Evolutionary conservation across 2,329 filamentous ascomycete genomes (phyloP).

Genomic region (Diplodia sapinea): DNA sequence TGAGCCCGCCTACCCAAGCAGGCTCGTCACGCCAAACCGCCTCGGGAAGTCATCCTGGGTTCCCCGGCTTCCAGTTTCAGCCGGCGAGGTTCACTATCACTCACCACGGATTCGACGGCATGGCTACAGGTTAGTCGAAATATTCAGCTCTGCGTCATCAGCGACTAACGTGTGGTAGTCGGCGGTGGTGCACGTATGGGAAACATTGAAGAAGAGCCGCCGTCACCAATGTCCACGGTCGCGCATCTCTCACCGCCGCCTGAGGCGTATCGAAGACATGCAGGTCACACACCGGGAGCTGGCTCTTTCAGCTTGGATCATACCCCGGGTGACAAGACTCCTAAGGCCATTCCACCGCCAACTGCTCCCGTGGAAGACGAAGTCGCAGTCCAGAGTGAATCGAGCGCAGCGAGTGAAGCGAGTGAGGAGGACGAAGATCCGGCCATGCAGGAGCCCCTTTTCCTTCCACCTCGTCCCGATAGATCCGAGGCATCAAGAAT

Average conservation of each 20-base stretch:
- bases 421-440: conserved; percentile 32
- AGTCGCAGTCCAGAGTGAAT: conserved; percentile 14
- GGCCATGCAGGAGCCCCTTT: conserved; percentile 28
- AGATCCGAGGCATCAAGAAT: conserved; percentile 14
- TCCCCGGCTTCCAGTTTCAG: conserved; percentile 18
- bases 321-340: conserved; percentile 28
- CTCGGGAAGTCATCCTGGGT: neutral
- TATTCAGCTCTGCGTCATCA: conserved; percentile 38
- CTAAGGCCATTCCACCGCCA: conserved; percentile 9
- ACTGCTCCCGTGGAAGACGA: neutral
- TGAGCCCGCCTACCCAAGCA: conserved; percentile 11
- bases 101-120: conserved; percentile 24
- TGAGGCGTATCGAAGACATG: conserved; percentile 43
- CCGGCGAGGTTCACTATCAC: conserved; percentile 13
- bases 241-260: conserved; percentile 44
- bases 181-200: neutral
- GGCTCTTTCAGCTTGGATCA: conserved; percentile 29
- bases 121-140: conserved; percentile 31
- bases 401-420: conserved; percentile 24
- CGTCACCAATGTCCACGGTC: conserved; percentile 43
- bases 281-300: conserved; percentile 45
- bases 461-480: conserved; percentile 26
- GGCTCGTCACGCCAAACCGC: neutral
- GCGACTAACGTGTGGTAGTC: conserved; percentile 19
- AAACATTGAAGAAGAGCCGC: conserved; percentile 38